Percentiles rank a stretch among this genome's conserved stretches.
Conservation (phyloP, 2,329 filamentous ascomycete genomes). For the Apiospora hydei region DNA sequence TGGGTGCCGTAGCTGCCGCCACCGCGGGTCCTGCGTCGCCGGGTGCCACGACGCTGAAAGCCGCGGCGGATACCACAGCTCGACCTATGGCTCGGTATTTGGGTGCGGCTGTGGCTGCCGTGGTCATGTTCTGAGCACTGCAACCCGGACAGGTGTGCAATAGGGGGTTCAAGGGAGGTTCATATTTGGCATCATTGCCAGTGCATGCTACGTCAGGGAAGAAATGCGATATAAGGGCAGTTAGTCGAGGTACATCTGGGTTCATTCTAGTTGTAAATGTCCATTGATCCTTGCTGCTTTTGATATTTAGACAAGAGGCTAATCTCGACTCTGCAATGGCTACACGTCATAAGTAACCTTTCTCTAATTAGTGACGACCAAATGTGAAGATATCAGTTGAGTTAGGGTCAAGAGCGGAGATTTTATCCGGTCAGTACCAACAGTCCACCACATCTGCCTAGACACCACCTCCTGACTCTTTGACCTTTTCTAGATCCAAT, state of each 20-base stretch:
- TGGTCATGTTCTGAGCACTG: not conserved
- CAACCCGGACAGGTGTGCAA: no score
- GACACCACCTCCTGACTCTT: not conserved
- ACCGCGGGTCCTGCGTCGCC: not conserved
- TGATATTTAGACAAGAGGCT: no score
- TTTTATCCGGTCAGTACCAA: not conserved
- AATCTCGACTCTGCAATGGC: not conserved
- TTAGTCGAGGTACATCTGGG: not conserved
- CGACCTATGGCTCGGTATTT: not conserved
- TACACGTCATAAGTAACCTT: no score
- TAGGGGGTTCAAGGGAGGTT: no score
- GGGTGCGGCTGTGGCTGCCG: not conserved
- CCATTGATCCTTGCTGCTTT: not conserved
- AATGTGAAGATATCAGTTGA: no score
- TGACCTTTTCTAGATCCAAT: slow-evolving; percentile 1
- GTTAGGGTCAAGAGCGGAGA: not conserved
- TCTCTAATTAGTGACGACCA: no score
- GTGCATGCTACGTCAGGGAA: no score
- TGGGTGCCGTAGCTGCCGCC: not conserved
- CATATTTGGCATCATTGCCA: no score
- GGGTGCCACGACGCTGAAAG: not conserved
- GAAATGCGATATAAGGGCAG: no score
- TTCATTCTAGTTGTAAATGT: not conserved
- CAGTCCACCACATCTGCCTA: not conserved
- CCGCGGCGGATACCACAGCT: not conserved